phyloP scores from a whole-genome alignment of 2,329 filamentous ascomycete genomes.

The Pyrenochaeta sp. region DNA sequence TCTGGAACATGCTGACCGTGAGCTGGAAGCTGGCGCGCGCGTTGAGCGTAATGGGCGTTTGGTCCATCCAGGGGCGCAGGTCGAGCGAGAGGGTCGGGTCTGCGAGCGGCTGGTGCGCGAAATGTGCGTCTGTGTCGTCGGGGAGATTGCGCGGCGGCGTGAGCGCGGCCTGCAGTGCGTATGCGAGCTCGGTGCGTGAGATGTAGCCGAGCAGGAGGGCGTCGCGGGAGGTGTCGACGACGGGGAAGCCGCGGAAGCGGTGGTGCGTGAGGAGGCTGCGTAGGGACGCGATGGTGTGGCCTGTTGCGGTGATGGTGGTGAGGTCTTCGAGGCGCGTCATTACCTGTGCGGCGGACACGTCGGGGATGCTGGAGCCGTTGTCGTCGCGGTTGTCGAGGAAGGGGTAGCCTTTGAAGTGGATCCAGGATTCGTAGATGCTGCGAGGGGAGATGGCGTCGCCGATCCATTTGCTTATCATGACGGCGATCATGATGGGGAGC shows the following conservation, averaged over 20 bases:
- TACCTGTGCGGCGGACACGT: conserved; percentile 83
- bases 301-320: conserved; percentile 83
- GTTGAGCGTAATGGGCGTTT: conserved; percentile 91
- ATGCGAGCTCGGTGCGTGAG: conserved; percentile 85
- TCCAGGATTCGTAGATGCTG: conserved; percentile 98
- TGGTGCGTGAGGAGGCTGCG: conserved; percentile 74
- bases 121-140: conserved; percentile 79
- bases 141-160: conserved; percentile 66
- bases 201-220: conserved; percentile 91
- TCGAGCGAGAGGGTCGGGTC: conserved; percentile 82
- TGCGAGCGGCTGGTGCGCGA: conserved; percentile 77
- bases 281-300: conserved; percentile 83
- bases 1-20: conserved; percentile 93
- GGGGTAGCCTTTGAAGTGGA: conserved; percentile 93
- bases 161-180: conserved; percentile 73
- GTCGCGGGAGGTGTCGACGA: conserved; percentile 79
- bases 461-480: conserved; percentile 98
- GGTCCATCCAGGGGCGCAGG: conserved; percentile 97
- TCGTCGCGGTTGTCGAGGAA: conserved; percentile 92
- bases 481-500: conserved; percentile 97
- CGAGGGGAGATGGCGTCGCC: conserved; percentile 92
- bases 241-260: conserved; percentile 88
- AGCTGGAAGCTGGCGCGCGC: conserved; percentile 78
- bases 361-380: conserved; percentile 68
- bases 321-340: conserved; percentile 95